Evolutionary conservation across 2,329 filamentous ascomycete species (phyloP), one percentile per base, ranked within the genome.

Genomic region (Pseudonectria foliicola): DNA sequence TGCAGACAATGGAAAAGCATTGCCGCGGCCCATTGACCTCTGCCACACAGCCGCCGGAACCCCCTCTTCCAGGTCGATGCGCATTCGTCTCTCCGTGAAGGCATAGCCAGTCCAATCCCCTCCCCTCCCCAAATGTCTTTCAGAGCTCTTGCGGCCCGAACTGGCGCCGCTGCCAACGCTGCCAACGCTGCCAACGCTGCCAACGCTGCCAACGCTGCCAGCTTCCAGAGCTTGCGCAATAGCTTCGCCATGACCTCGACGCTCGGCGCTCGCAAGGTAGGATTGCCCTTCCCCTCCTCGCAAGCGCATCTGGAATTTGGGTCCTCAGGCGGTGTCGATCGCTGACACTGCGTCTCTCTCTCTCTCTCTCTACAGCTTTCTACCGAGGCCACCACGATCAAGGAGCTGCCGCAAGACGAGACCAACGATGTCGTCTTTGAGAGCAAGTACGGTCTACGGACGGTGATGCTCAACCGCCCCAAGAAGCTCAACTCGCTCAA

Each of bases 371-470:
- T 31, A 6, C 27, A 64, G 61, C 44, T 63, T 13, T 63, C 61
- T 25, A 49, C 46, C 21, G 57, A 60, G 30, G 60, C 60, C 26
- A 43, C 45, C 13, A 38, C 50, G 11, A 66, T 70, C 48, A 75
- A 70, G 54, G 73, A 82, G 50, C 68, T 75, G 34, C 70, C 73
- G 15, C 74, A 66, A 39, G 87, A 95, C 62, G 80, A 88, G 34
- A 71, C 81, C 43, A 81, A 94, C 58, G 92, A 98, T 75, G 92
- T 98, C 48, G 71, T 95, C 41, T 98, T 98, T 73, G 80, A 79
- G 62, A 87, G 79, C 56, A 73, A 83, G 52, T 95, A 92, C 63
- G 92, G 92, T 45, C 75, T 96, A 33, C 85, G 92, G 44, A 88
- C 83, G 49, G 81, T 98, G 55, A 84, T 95, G 66, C 83, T 98